Base-by-base conservation (phyloP, 1,139 yeast genomes). In the Lodderomyces jiufengensis region DNA sequence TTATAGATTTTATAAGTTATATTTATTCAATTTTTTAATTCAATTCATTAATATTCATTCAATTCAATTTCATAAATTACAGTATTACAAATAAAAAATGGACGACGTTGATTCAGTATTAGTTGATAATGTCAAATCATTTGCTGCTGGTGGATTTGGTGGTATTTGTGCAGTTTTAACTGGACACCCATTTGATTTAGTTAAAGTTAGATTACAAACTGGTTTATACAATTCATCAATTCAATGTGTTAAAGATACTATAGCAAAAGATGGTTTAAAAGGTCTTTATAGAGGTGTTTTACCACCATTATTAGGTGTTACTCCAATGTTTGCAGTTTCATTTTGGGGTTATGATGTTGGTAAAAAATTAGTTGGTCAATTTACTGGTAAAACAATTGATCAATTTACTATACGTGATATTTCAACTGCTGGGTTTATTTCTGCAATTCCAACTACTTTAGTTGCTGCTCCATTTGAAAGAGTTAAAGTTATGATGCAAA, bases 271-370 rank as follows among this genome's bases (percentile, higher is more conserved):
- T 44, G 95, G 95, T 1, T 75, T 78, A 11, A 54, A 70, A 9
- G 97, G 97, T 1, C 75, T 92, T 45, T 92, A 86, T 61, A 66
- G 92, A 50, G 95, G 95, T 40, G 95, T 86, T 21, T 70, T 81
- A 24, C 95, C 95, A 9, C 98, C 98, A 5, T 67, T 92, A 36
- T 60, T 85, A 21, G 98, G 98, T 23, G 97, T 92, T 21, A 92
- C 97, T 0, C 98, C 98, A 27, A 92, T 92, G 87, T 92, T 92
- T 68, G 97, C 97, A 9, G 94, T 92, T 24, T 85, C 95, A 2
- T 92, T 92, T 69, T 90, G 97, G 97, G 97, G 97, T 55, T 92
- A 92, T 63, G 97, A 88, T 54, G 70, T 87, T 38, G 97, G 97
- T 44, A 88, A 88, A 63, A 77, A 78, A 45, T 42, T 90, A 9